Percentiles rank a stretch among this genome's conserved stretches.
Conservation (phyloP, 441 rosid genomes). For the Sinapis alba region DNA sequence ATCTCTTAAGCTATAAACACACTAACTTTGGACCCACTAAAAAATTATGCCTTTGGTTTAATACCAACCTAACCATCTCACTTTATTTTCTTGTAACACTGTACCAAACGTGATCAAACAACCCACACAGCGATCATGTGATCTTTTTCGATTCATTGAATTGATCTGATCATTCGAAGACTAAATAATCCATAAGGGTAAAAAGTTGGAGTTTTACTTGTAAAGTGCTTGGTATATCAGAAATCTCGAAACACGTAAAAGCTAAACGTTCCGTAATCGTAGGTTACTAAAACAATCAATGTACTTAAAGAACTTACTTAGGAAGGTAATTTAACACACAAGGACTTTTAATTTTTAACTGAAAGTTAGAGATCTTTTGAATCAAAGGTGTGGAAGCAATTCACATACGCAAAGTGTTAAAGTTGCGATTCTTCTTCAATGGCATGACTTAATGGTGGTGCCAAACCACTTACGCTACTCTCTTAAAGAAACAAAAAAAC, state of each 20-base stretch:
- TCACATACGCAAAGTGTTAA: conserved; percentile 39
- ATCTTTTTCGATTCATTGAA: conserved; percentile 21
- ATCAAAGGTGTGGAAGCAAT: conserved; percentile 27
- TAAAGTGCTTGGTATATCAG: not conserved
- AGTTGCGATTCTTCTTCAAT: conserved; percentile 31
- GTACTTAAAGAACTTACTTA: conserved; percentile 16
- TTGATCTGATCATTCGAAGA: not conserved
- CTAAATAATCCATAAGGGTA: conserved; percentile 10
- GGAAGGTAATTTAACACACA: conserved; percentile 14
- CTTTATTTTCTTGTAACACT: not conserved
- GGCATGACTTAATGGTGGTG: conserved; percentile 40
- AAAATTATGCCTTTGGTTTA: conserved; percentile 10
- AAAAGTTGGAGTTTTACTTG: not conserved
- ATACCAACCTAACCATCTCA: conserved; percentile 34
- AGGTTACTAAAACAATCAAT: conserved; percentile 23
- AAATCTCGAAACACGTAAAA: not conserved
- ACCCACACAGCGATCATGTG: conserved; percentile 37
- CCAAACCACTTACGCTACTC: conserved; percentile 35
- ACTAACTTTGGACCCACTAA: conserved; percentile 32
- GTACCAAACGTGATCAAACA: conserved; percentile 30
- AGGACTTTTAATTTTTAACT: not conserved
- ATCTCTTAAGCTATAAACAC: not conserved
- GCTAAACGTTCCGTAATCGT: conserved; percentile 18
- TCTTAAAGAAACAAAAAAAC: not conserved
- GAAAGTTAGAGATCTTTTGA: not conserved